phyloP scores from a whole-genome alignment of 352 stramenopile genomes.

The Phytophthora pluvialis region DNA sequence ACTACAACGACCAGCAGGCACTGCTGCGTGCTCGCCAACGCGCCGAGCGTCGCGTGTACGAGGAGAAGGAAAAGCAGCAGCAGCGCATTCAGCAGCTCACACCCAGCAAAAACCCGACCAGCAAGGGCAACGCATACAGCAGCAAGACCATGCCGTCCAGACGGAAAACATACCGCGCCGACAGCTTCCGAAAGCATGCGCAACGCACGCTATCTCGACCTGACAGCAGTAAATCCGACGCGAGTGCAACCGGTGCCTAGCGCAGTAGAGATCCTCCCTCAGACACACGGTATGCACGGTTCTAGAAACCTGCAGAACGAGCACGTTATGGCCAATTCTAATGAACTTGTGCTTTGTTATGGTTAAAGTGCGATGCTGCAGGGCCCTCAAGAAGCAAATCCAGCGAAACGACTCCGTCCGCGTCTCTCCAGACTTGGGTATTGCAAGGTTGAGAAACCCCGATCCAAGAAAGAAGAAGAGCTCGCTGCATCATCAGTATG shows the following conservation, averaged over 20 bases:
- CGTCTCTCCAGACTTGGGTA: neutral
- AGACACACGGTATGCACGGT: neutral
- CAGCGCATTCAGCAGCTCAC: constrained; percentile 60
- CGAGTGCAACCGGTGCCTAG: constrained; percentile 35
- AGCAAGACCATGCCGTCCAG: constrained; percentile 53
- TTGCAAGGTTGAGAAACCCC: neutral
- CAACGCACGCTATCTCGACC: constrained; percentile 39
- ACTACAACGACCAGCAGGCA: constrained; percentile 68
- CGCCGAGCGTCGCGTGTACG: constrained; percentile 70
- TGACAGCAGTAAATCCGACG: constrained; percentile 25
- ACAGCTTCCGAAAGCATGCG: constrained; percentile 50
- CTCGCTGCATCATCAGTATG: neutral
- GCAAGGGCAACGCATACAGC: constrained; percentile 43
- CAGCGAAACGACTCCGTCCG: neutral
- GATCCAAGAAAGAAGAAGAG: neutral
- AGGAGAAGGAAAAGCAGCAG: constrained; percentile 72
- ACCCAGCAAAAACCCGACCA: constrained; percentile 36
- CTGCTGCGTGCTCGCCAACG: constrained; percentile 56
- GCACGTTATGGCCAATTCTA: too few species aligned
- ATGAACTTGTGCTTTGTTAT: neutral
- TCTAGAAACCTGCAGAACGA: neutral
- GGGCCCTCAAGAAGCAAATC: neutral
- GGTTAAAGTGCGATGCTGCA: neutral
- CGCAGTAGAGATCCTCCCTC: neutral
- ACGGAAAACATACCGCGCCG: constrained; percentile 59